These are phyloP conservation scores for Agaricus blazei DNA, from an alignment of 768 basidiomycete genomes.

Conservation along the genomic window DNA sequence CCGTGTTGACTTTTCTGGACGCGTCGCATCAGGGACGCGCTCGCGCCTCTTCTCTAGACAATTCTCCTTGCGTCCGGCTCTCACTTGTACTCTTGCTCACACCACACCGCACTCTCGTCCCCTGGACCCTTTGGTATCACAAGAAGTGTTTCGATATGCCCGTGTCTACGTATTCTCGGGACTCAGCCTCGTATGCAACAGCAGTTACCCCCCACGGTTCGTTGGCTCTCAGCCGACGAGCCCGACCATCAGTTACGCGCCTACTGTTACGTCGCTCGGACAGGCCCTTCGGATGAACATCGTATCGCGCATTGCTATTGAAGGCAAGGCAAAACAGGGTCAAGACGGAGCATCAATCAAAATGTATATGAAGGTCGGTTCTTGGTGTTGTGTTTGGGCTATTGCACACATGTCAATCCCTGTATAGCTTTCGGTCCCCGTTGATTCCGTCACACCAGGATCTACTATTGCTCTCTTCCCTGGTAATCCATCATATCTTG, in stretches of 20 bases:
- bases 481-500: slow-evolving; percentile 32
- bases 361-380: slow-evolving; percentile 72
- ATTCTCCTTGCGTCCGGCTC: slow-evolving; percentile 10
- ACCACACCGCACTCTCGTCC: not conserved
- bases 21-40: slow-evolving; percentile 11
- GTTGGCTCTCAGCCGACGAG: slow-evolving; percentile 17
- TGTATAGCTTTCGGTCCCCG: slow-evolving; percentile 58
- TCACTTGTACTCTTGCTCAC: not conserved
- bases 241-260: slow-evolving; percentile 33
- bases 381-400: not conserved
- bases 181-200: not conserved
- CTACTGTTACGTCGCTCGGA: slow-evolving; percentile 40
- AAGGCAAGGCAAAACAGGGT: slow-evolving; percentile 65
- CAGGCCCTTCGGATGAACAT: slow-evolving; percentile 53
- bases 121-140: not conserved
- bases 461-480: slow-evolving; percentile 68
- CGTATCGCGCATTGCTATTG: slow-evolving; percentile 69
- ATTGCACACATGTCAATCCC: not conserved
- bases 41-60: slow-evolving; percentile 16
- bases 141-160: slow-evolving; percentile 10
- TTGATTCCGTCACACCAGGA: slow-evolving; percentile 62
- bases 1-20: slow-evolving; percentile 18
- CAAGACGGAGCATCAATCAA: slow-evolving; percentile 63
- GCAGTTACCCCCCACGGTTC: slow-evolving; percentile 18
- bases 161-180: slow-evolving; percentile 12